These are phyloP conservation scores for Parascedosporium putredinis DNA, from an alignment of 2,329 filamentous ascomycete genomes.

Conservation along the genomic window DNA sequence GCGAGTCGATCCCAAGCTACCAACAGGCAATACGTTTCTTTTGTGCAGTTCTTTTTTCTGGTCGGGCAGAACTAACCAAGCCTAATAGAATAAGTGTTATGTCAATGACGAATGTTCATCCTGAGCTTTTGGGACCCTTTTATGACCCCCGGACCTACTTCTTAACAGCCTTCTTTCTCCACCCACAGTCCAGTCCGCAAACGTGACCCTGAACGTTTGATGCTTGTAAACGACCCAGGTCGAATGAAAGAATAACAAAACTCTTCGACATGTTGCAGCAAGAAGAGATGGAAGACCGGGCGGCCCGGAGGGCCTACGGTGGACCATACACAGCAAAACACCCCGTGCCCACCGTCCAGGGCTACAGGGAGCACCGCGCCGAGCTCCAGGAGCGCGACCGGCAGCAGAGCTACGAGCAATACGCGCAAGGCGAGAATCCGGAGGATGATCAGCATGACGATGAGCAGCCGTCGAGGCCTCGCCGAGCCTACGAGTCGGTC, in stretches of 20 bases:
- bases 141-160: too few species aligned
- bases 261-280: constrained; percentile 28
- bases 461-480: constrained; percentile 19
- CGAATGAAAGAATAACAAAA: too few species aligned
- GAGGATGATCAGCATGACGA: constrained; percentile 20
- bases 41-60: too few species aligned
- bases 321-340: constrained; percentile 29
- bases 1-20: not conserved
- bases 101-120: too few species aligned
- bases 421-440: constrained; percentile 8
- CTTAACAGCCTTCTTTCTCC: too few species aligned
- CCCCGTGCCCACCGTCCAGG: constrained; percentile 38
- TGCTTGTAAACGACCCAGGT: too few species aligned
- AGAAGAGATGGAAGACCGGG: constrained; percentile 26
- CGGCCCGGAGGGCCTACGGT: constrained; percentile 21
- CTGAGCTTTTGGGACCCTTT: too few species aligned
- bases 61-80: too few species aligned
- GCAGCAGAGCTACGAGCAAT: constrained; percentile 17
- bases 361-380: constrained; percentile 34
- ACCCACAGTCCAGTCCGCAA: too few species aligned
- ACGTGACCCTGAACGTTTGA: too few species aligned
- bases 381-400: constrained; percentile 31
- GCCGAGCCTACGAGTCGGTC: constrained; percentile 8
- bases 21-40: not conserved
- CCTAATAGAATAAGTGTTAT: too few species aligned